These are phyloP conservation scores for Prunus mume DNA, from an alignment of 306 rosid genomes.

Conservation along the genomic window DNA sequence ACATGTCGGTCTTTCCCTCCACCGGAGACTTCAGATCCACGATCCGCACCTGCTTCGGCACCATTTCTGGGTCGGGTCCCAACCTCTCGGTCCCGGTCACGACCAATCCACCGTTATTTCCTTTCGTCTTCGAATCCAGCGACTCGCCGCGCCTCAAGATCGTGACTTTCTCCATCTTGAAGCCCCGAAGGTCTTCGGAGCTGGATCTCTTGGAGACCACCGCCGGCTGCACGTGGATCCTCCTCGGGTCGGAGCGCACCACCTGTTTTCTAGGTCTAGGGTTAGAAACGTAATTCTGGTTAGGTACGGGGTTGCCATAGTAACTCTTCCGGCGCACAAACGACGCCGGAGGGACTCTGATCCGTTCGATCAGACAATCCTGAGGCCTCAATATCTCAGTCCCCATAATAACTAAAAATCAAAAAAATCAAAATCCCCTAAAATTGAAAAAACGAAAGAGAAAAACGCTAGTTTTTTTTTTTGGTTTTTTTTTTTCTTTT, in stretches of 20 bases:
- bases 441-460: not conserved
- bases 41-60: constrained; percentile 43
- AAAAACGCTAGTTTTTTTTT: not conserved
- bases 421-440: not conserved
- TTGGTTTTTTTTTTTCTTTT: not conserved
- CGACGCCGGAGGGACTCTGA: constrained; percentile 35
- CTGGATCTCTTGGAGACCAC: constrained; percentile 33
- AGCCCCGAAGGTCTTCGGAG: constrained; percentile 47
- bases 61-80: constrained; percentile 52
- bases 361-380: constrained; percentile 52
- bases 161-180: constrained; percentile 60
- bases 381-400: constrained; percentile 82
- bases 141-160: constrained; percentile 77
- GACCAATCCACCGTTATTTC: constrained; percentile 35
- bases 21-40: constrained; percentile 25
- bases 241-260: constrained; percentile 37
- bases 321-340: constrained; percentile 45
- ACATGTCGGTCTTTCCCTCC: constrained; percentile 33
- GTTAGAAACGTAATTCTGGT: constrained; percentile 14
- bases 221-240: constrained; percentile 18
- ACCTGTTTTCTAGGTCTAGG: constrained; percentile 44
- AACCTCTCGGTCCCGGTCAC: constrained; percentile 51
- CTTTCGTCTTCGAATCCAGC: constrained; percentile 58
- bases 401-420: constrained; percentile 44
- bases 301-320: constrained; percentile 23